Evolutionary conservation across 345 rosid species (phyloP).

Genomic region (Physaria fendleri): DNA sequence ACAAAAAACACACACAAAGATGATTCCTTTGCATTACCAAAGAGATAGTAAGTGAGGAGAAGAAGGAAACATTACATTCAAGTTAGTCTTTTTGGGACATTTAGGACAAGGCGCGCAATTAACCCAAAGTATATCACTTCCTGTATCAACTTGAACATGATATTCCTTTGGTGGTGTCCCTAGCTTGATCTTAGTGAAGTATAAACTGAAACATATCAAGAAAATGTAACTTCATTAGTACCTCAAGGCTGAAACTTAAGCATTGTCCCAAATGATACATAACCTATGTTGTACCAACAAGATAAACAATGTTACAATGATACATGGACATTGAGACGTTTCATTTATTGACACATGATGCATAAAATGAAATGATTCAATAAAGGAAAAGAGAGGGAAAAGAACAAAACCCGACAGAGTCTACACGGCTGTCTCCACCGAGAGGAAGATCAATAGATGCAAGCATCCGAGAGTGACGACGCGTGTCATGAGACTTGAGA

Average conservation of each 20-base stretch:
- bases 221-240: conserved; percentile 14
- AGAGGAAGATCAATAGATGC: conserved; percentile 52
- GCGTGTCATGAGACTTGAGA: conserved; percentile 56
- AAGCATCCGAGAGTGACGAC: conserved; percentile 65
- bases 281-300: background rate
- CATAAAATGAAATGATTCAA: background rate
- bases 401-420: conserved; percentile 55
- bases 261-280: background rate
- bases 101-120: conserved; percentile 58
- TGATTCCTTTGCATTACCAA: background rate
- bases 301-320: no score
- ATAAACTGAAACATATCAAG: conserved; percentile 48
- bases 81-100: conserved; percentile 67
- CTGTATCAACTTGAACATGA: conserved; percentile 87
- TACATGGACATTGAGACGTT: no score
- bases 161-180: conserved; percentile 73
- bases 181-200: conserved; percentile 59
- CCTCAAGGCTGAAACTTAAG: background rate
- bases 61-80: conserved; percentile 51
- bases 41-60: background rate
- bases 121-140: conserved; percentile 92
- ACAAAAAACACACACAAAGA: background rate
- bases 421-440: conserved; percentile 80
- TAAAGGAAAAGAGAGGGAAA: background rate
- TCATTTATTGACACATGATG: no score